A percentile compares a stretch with the other conserved stretches of the same genome.
Evolutionary conservation across 1,284 basidiomycete genomes (phyloP).

Genomic region (Filobasidium uniguttulatum): DNA sequence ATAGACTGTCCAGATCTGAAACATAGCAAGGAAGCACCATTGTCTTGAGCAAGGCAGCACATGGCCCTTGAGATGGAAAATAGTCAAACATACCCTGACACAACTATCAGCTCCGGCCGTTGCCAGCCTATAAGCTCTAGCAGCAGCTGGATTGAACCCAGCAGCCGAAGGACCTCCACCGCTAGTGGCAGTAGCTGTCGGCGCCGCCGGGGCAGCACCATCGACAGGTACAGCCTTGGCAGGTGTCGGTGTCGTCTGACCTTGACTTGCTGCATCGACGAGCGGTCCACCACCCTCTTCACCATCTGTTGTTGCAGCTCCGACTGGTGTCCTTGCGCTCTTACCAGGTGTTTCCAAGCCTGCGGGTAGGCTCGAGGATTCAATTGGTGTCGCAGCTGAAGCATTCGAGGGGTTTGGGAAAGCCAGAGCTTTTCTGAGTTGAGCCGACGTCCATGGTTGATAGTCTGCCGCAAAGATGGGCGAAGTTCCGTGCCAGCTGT

Average conservation of each 20-base stretch:
- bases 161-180: not conserved
- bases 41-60: not conserved
- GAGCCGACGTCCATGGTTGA: slow-evolving; percentile 48
- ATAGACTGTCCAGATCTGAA: slow-evolving; percentile 82
- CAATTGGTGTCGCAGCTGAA: not conserved
- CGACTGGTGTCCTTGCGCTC: not conserved
- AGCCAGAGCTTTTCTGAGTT: slow-evolving; percentile 38
- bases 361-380: not conserved
- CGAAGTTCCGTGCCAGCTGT: slow-evolving; percentile 72
- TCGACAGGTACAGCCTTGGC: not conserved
- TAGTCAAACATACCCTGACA: slow-evolving; percentile 62
- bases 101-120: slow-evolving; percentile 96
- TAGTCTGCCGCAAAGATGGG: slow-evolving; percentile 92
- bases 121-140: slow-evolving; percentile 65
- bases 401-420: slow-evolving; percentile 14
- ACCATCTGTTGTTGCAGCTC: not conserved
- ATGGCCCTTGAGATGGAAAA: not conserved
- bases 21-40: not conserved
- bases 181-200: slow-evolving; percentile 6
- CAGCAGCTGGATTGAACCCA: slow-evolving; percentile 26
- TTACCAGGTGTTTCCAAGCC: not conserved
- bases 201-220: slow-evolving; percentile 18
- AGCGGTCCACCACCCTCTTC: not conserved
- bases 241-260: slow-evolving; percentile 48
- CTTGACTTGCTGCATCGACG: slow-evolving; percentile 45